A percentile compares a stretch with the other conserved stretches of the same genome.
phyloP scores from a whole-genome alignment of 805 yeast genomes.

The Metschnikowia rubicola region DNA sequence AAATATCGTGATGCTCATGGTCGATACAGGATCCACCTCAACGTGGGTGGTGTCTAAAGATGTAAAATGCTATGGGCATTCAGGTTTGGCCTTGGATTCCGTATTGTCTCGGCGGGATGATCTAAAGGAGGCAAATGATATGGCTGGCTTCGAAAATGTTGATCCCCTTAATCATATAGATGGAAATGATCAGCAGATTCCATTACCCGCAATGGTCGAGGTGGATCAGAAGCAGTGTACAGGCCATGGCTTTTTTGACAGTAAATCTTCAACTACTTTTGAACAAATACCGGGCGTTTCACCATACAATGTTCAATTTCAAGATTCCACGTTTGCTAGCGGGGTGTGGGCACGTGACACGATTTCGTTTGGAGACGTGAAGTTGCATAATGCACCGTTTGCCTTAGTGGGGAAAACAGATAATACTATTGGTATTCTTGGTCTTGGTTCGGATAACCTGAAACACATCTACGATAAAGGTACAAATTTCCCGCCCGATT shows the following conservation, averaged over 20 bases:
- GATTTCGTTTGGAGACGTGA: slow-evolving; percentile 47
- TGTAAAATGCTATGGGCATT: background rate
- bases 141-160: no score
- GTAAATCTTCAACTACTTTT: background rate
- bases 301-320: slow-evolving; percentile 44
- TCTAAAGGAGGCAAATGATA: no score
- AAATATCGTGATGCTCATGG: background rate
- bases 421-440: slow-evolving; percentile 66
- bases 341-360: slow-evolving; percentile 62
- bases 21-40: slow-evolving; percentile 3
- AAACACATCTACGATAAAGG: background rate
- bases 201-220: background rate
- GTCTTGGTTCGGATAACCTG: slow-evolving; percentile 51
- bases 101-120: no score
- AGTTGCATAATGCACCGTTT: slow-evolving; percentile 52
- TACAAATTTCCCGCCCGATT: slow-evolving; percentile 38
- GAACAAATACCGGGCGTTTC: background rate
- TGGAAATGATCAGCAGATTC: background rate
- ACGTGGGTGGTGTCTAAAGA: slow-evolving; percentile 1
- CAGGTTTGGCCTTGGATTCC: no score
- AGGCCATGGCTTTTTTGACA: background rate
- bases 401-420: slow-evolving; percentile 69
- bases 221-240: background rate
- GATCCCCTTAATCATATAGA: no score
- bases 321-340: slow-evolving; percentile 44